A percentile compares a stretch with the other conserved stretches of the same genome.
Conservation (phyloP, 768 basidiomycete species). For the Hericium rajendrae region DNA sequence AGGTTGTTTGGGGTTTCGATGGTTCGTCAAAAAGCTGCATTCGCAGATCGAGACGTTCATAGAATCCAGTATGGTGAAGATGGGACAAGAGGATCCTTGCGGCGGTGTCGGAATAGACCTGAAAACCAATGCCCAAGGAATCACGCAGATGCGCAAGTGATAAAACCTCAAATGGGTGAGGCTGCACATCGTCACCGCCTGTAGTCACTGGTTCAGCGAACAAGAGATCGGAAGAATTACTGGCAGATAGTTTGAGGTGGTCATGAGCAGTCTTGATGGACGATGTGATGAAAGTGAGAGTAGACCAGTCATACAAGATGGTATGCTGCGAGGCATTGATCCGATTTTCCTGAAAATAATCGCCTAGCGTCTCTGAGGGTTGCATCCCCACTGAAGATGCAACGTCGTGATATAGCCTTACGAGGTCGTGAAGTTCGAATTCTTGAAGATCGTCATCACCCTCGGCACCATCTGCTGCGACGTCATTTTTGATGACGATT, state of each 20-base stretch:
- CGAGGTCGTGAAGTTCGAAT: conserved; percentile 21
- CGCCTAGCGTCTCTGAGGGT: conserved; percentile 37
- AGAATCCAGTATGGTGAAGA: conserved; percentile 52
- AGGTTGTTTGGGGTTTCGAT: conserved; percentile 23
- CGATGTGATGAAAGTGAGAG: conserved; percentile 51
- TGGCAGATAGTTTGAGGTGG: conserved; percentile 2
- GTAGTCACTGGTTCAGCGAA: conserved; percentile 27
- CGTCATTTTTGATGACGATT: conserved; percentile 36
- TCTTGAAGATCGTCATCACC: conserved; percentile 2
- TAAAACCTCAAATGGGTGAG: conserved; percentile 47
- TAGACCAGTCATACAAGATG: conserved; percentile 61
- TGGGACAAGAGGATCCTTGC: conserved; percentile 48
- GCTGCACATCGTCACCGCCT: conserved; percentile 20
- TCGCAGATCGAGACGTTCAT: conserved; percentile 37
- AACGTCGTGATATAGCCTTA: conserved; percentile 45
- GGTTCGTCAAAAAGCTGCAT: conserved; percentile 27
- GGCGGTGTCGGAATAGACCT: conserved; percentile 42
- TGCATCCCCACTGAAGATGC: conserved; percentile 33
- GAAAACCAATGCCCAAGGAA: conserved; percentile 49
- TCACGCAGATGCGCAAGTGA: conserved; percentile 51
- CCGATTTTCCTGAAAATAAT: conserved; percentile 44
- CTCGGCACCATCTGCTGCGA: not conserved
- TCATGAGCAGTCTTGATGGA: conserved; percentile 34
- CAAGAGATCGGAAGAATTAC: conserved; percentile 34
- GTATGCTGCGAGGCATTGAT: conserved; percentile 30